These are phyloP conservation scores for Arthrobotrys sinensis DNA, from an alignment of 2,329 filamentous ascomycete genomes.

Conservation along the genomic window DNA sequence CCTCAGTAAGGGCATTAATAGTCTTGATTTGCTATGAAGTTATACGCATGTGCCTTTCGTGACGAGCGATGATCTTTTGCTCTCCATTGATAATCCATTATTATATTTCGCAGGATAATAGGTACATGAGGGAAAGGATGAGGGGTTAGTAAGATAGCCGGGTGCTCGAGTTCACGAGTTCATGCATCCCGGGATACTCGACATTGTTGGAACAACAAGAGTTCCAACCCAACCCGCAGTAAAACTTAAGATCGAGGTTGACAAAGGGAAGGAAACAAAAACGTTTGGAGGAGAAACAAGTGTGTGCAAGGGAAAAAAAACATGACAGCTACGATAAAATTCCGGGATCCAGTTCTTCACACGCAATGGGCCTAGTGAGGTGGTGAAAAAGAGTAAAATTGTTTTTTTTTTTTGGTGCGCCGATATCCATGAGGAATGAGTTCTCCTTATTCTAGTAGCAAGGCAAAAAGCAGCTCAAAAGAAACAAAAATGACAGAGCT, in stretches of 20 bases:
- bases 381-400: conserved; percentile 18
- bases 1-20: background rate
- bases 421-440: conserved; percentile 59
- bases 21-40: background rate
- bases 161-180: conserved; percentile 45
- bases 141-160: conserved; percentile 24
- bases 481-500: conserved; percentile 18
- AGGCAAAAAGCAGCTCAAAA: conserved; percentile 2
- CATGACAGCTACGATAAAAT: background rate
- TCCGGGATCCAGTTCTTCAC: background rate
- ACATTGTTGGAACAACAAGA: background rate
- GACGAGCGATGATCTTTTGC: conserved; percentile 17
- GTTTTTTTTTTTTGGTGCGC: conserved; percentile 53
- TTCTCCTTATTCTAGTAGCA: conserved; percentile 52
- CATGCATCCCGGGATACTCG: conserved; percentile 6
- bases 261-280: conserved; percentile 11
- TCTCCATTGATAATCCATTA: conserved; percentile 5
- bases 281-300: background rate
- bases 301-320: background rate
- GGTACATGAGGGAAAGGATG: background rate
- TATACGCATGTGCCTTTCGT: conserved; percentile 4
- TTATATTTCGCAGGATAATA: background rate
- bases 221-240: background rate
- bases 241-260: background rate
- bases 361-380: background rate